Conservation (phyloP, 345 rosid genomes). For the Trapa bicornis region DNA sequence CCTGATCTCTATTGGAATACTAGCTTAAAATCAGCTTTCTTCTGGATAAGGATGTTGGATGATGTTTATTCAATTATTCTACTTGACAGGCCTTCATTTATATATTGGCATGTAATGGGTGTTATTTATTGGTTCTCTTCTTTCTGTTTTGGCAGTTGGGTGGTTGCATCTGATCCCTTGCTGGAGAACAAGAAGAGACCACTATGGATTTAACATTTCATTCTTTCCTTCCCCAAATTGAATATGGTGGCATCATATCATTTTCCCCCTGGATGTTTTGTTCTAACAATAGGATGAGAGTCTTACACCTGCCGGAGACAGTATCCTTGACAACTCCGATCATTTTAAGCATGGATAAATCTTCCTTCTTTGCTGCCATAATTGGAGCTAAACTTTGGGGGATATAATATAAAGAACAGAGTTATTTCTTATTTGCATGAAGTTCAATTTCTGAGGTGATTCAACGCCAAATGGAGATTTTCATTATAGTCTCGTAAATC, state of each 20-base stretch:
- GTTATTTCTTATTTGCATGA: neutral
- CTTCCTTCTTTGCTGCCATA: neutral
- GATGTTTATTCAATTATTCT: too few species aligned
- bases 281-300: neutral
- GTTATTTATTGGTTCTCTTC: neutral
- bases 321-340: neutral
- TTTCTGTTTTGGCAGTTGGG: slow-evolving; percentile 42
- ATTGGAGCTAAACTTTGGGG: neutral
- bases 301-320: neutral
- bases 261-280: neutral
- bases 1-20: neutral
- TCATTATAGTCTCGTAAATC: too few species aligned
- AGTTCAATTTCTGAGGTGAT: too few species aligned
- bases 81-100: too few species aligned
- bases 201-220: slow-evolving; percentile 4
- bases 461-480: too few species aligned
- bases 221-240: neutral
- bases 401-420: neutral
- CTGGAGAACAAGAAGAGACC: slow-evolving; percentile 12
- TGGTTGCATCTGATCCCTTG: slow-evolving; percentile 44
- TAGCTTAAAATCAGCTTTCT: neutral
- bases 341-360: neutral
- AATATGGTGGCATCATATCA: neutral
- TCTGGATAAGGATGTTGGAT: neutral
- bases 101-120: too few species aligned